Conservation (phyloP, 2,329 filamentous ascomycete species). For the Colletotrichum cuscutae region DNA sequence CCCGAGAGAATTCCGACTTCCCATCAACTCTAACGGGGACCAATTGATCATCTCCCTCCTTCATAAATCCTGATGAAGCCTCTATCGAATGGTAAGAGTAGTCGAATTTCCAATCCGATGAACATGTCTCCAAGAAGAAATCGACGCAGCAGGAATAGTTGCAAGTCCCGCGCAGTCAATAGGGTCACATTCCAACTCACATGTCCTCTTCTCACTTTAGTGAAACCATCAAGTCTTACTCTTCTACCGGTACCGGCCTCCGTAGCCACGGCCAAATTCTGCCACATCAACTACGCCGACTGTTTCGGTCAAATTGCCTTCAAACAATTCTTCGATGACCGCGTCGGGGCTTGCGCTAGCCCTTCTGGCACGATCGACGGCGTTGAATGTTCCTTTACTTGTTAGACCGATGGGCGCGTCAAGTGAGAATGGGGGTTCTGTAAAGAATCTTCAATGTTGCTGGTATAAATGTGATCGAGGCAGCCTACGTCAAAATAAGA, state of each 20-base stretch:
- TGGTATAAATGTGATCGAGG: too few species aligned
- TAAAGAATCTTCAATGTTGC: too few species aligned
- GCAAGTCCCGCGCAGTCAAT: background rate
- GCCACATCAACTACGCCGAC: background rate
- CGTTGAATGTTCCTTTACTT: background rate
- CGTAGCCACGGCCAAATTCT: background rate
- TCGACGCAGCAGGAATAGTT: background rate
- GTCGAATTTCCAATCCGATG: background rate
- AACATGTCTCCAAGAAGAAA: background rate
- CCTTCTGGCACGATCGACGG: background rate
- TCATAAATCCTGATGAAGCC: background rate
- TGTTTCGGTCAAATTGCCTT: background rate
- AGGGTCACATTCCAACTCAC: background rate
- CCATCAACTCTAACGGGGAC: too few species aligned
- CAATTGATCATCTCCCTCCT: background rate
- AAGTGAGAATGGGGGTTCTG: background rate
- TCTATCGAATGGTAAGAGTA: background rate
- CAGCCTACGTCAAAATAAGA: too few species aligned
- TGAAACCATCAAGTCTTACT: background rate
- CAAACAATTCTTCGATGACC: background rate
- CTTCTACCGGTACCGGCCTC: background rate
- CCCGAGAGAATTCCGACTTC: too few species aligned
- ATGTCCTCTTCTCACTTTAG: background rate
- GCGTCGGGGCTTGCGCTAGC: background rate
- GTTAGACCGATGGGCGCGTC: background rate